Evolutionary conservation across 306 rosid species (phyloP).

Genomic region (Astragalus glycyphyllos): DNA sequence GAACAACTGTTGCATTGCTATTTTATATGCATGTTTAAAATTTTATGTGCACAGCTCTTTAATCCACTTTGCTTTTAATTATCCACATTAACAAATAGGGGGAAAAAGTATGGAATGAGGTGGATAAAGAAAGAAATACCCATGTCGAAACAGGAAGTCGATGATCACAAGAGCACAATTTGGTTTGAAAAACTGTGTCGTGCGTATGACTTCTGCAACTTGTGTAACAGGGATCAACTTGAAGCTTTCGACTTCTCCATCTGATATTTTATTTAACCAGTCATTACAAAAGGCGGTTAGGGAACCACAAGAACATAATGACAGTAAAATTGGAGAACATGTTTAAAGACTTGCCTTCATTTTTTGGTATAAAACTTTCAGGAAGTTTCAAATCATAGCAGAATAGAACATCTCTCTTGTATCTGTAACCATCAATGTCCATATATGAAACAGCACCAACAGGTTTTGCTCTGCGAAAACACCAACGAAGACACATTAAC

Average conservation of each 20-base stretch:
- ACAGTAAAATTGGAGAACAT: constrained; percentile 19
- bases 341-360: constrained; percentile 62
- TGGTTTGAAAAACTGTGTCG: constrained; percentile 70
- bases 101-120: not conserved
- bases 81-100: not conserved
- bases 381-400: constrained; percentile 93
- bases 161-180: constrained; percentile 77
- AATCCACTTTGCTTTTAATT: constrained; percentile 7
- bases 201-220: constrained; percentile 73
- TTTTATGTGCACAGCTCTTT: not conserved
- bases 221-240: constrained; percentile 66
- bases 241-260: constrained; percentile 94
- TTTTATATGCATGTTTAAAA: not conserved
- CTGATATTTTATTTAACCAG: constrained; percentile 50
- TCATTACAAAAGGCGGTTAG: constrained; percentile 20
- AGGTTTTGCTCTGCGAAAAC: constrained; percentile 66
- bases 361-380: constrained; percentile 69
- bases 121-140: constrained; percentile 55
- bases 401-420: constrained; percentile 79
- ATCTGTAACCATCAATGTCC: constrained; percentile 80
- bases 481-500: constrained; percentile 42
- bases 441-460: constrained; percentile 81
- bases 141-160: constrained; percentile 79
- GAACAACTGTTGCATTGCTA: not conserved
- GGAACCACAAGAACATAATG: constrained; percentile 9